These are phyloP conservation scores for Trichoderma sp. DNA, from an alignment of 2,329 filamentous ascomycete genomes.

Conservation along the genomic window DNA sequence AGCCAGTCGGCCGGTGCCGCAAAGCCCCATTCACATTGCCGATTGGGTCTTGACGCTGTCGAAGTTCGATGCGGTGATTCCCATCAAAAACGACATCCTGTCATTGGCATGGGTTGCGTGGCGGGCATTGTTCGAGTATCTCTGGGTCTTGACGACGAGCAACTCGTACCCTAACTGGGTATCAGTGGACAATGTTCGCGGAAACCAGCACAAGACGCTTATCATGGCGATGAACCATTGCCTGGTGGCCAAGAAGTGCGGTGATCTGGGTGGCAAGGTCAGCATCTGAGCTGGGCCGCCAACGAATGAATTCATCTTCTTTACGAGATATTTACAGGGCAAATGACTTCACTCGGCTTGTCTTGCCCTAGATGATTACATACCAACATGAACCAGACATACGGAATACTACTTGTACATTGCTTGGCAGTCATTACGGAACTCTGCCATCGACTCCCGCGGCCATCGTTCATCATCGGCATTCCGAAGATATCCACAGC, in stretches of 20 bases:
- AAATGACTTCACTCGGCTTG: background rate
- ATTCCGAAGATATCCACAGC: background rate
- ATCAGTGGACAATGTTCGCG: slow-evolving; percentile 29
- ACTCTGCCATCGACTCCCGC: background rate
- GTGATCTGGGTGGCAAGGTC: slow-evolving; percentile 25
- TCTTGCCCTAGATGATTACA: background rate
- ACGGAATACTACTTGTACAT: background rate
- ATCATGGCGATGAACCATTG: slow-evolving; percentile 33
- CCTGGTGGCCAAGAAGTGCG: slow-evolving; percentile 28
- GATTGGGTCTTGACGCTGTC: slow-evolving; percentile 30
- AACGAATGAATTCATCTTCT: background rate
- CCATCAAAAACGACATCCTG: slow-evolving; percentile 12
- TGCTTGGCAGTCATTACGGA: background rate
- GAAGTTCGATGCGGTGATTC: background rate
- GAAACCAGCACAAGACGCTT: slow-evolving; percentile 26
- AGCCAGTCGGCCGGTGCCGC: slow-evolving; percentile 17
- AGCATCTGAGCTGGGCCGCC: background rate
- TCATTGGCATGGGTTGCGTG: slow-evolving; percentile 23
- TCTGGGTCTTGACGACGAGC: slow-evolving; percentile 27
- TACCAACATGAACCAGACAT: background rate
- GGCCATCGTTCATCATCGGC: background rate
- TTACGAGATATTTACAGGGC: background rate
- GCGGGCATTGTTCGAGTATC: slow-evolving; percentile 23
- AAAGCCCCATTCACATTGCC: slow-evolving; percentile 23
- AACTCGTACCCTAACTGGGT: slow-evolving; percentile 35